phyloP scores from a whole-genome alignment of 1,284 basidiomycete genomes.

The Earliella scabrosa region DNA sequence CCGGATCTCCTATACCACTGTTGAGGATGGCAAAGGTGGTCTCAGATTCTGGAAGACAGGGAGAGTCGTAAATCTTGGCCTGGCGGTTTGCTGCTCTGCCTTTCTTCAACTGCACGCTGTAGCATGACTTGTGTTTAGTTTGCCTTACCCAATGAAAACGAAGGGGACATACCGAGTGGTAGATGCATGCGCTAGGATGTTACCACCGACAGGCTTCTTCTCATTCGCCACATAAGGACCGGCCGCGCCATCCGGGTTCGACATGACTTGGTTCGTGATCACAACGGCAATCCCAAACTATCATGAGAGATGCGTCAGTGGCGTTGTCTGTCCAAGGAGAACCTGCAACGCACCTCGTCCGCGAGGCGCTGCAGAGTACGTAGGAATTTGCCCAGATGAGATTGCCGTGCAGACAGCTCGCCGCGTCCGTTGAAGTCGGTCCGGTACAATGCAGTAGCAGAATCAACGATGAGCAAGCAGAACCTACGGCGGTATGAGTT shows the following conservation, averaged over 20 bases:
- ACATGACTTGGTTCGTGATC: conserved; percentile 98
- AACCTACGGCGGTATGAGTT: conserved; percentile 61
- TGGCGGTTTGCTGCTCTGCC: conserved; percentile 91
- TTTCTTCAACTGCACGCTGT: conserved; percentile 90
- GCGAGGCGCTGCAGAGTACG: conserved; percentile 92
- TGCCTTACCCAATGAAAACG: neutral
- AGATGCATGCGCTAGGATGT: conserved; percentile 96
- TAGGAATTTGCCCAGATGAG: conserved; percentile 97
- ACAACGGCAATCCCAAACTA: conserved; percentile 98
- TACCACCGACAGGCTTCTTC: conserved; percentile 98
- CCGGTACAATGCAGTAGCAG: conserved; percentile 94
- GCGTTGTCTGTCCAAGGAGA: no score
- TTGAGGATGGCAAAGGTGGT: conserved; percentile 93
- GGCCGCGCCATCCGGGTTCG: conserved; percentile 93
- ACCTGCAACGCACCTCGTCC: conserved; percentile 81
- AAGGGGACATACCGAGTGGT: conserved; percentile 73
- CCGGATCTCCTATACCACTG: conserved; percentile 90
- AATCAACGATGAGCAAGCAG: conserved; percentile 95
- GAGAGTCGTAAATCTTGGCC: conserved; percentile 98
- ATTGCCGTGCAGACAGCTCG: conserved; percentile 94
- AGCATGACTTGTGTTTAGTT: neutral
- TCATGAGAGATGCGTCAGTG: no score
- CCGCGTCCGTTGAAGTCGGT: conserved; percentile 97
- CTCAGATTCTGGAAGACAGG: conserved; percentile 97
- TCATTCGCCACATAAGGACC: conserved; percentile 88